Evolutionary conservation across 257 asterid genomes (phyloP).

Genomic region (Agastache rugosa): DNA sequence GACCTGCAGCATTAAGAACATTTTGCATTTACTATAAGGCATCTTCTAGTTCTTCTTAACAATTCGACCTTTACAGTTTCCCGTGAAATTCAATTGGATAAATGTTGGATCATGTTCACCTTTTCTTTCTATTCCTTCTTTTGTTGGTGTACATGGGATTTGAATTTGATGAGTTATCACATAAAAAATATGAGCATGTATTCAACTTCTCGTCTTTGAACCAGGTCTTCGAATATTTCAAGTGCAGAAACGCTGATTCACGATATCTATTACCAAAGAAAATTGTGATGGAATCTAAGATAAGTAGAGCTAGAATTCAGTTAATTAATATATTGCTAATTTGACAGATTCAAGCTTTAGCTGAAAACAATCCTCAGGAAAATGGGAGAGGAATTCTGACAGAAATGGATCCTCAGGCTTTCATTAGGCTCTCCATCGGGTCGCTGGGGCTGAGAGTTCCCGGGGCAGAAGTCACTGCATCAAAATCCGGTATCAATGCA

Average conservation of each 20-base stretch:
- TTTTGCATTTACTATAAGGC: neutral
- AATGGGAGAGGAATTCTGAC: slow-evolving; percentile 37
- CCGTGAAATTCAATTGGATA: neutral
- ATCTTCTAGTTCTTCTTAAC: neutral
- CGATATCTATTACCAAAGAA: too few relatives aligned
- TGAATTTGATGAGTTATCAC: too few relatives aligned
- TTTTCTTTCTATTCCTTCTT: neutral
- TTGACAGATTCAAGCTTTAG: slow-evolving; percentile 28
- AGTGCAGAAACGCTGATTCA: too few relatives aligned
- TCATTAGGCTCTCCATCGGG: slow-evolving; percentile 82
- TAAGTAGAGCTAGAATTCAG: neutral
- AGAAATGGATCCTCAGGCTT: slow-evolving; percentile 90
- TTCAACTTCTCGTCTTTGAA: too few relatives aligned
- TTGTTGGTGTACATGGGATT: too few relatives aligned
- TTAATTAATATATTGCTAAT: neutral
- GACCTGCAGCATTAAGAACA: neutral
- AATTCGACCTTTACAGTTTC: neutral
- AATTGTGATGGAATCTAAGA: too few relatives aligned
- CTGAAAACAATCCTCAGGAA: neutral
- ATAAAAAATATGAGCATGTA: too few relatives aligned
- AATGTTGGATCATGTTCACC: slow-evolving; percentile 7
- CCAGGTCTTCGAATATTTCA: too few relatives aligned
- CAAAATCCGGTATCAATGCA: slow-evolving; percentile 56
- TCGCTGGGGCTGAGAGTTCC: slow-evolving; percentile 79
- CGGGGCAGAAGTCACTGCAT: slow-evolving; percentile 45